Conservation (phyloP, 1,284 basidiomycete species). For the Apiotrichum domesticum region DNA sequence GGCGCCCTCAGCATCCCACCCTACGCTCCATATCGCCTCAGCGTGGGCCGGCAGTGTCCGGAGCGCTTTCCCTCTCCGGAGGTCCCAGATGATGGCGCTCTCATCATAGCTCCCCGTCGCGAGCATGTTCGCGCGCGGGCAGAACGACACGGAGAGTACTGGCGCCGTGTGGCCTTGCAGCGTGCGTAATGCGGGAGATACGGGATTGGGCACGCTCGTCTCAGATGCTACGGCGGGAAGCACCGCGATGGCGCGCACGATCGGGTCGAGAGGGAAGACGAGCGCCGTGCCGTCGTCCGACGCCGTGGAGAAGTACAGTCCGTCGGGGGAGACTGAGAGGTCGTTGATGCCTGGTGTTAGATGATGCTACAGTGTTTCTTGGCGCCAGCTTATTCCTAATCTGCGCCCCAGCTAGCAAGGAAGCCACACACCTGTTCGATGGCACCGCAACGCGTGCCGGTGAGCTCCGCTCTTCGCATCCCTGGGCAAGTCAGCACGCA, state of each 20-base stretch:
- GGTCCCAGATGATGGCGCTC: slow-evolving; percentile 90
- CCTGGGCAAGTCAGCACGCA: slow-evolving; percentile 19
- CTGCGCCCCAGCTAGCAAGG: no score
- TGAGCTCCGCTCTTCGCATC: slow-evolving; percentile 29
- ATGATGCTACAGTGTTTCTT: no score
- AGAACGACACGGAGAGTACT: slow-evolving; percentile 87
- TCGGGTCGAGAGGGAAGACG: slow-evolving; percentile 9
- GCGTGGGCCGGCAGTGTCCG: slow-evolving; percentile 88
- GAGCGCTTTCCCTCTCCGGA: slow-evolving; percentile 71
- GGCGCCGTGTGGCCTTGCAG: slow-evolving; percentile 84
- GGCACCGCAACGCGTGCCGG: slow-evolving; percentile 17
- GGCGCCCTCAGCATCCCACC: slow-evolving; percentile 90
- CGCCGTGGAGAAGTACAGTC: slow-evolving; percentile 74
- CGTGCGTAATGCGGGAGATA: slow-evolving; percentile 43
- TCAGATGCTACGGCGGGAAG: neutral
- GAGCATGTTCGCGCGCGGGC: slow-evolving; percentile 77
- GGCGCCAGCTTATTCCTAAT: no score
- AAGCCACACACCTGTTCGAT: no score
- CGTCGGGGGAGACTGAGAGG: slow-evolving; percentile 76
- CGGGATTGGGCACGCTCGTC: neutral
- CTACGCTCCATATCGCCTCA: slow-evolving; percentile 88
- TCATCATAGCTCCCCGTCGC: slow-evolving; percentile 93
- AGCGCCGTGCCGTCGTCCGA: slow-evolving; percentile 61
- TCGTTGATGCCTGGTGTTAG: slow-evolving; percentile 65
- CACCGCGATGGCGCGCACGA: neutral